Base-by-base conservation (phyloP, 2,329 filamentous ascomycete species). In the Verticillium tricorpus region DNA sequence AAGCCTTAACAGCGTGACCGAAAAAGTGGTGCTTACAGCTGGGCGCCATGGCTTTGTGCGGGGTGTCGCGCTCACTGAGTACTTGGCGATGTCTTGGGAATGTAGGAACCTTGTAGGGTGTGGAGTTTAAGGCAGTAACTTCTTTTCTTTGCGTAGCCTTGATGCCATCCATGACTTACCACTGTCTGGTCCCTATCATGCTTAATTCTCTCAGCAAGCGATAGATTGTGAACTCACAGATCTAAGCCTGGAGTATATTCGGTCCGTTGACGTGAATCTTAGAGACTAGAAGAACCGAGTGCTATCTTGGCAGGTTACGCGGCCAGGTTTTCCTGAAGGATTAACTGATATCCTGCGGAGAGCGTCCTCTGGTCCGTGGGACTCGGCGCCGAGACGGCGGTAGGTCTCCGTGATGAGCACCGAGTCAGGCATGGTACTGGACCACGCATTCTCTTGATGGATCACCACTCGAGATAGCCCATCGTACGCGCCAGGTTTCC, bases 361-460 rank as follows among this genome's bases (percentile, higher is more conserved):
- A 40, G 37, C 5, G 37, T 7, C 50, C 2, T 22, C n/a, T 25
- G 12, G 52, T 15, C 40, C n/a, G n/a, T 52, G 19, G 3, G n/a
- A 22, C 57, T 58, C 57, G 57, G 57, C 57, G 57, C 57, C 57
- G 39, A 58, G 57, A 31, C 57, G 57, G 57, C 22, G 57, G 39
- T 12, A 50, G 22, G 22, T 19, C 35, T 58, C 57, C 57, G 57
- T n/a, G 39, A 32, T 50, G 39, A n/a, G 17, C 57, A 15, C 39
- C 57, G 45, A 25, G 14, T 11, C 11, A 52, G n/a, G 12, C 45
- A 9, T 52, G 11, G 6, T 17, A 40, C 37, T 40, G 14, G 37
- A 17, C 37, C 14, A 15, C 14, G 14, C 14, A 17, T 17, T 6
- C 37, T 50, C n/a, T n/a, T 22, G n/a, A 50, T 50, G n/a, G 45